Percentiles rank a stretch among this genome's conserved stretches.
phyloP scores from a whole-genome alignment of 2,329 filamentous ascomycete species.

The Pyrenochaeta sp. region DNA sequence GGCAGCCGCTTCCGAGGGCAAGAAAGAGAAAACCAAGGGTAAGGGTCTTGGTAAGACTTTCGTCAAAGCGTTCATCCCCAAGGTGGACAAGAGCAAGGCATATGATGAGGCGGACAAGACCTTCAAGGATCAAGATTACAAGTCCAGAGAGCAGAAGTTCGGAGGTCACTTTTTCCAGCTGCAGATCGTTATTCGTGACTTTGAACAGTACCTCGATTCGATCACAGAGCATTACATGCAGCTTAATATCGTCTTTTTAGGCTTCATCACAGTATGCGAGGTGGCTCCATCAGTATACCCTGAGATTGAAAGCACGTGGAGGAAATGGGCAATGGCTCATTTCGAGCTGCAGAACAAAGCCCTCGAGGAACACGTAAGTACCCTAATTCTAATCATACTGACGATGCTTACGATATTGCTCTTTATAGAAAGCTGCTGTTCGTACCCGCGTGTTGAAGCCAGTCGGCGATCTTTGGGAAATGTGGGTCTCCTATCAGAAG shows the following conservation, averaged over 20 bases:
- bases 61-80: conserved; percentile 87
- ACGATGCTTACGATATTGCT: too few relatives aligned
- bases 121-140: conserved; percentile 82
- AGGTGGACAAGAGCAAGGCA: conserved; percentile 83
- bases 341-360: conserved; percentile 84
- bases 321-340: conserved; percentile 85
- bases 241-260: conserved; percentile 79
- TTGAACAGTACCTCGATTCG: conserved; percentile 90
- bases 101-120: conserved; percentile 68
- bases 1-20: conserved; percentile 42
- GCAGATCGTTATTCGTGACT: conserved; percentile 89
- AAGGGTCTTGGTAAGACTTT: conserved; percentile 70
- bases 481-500: conserved; percentile 82
- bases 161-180: conserved; percentile 90
- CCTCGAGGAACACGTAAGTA: conserved; percentile 82
- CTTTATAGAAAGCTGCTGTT: conserved; percentile 68
- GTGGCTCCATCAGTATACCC: conserved; percentile 67
- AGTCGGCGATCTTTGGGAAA: conserved; percentile 77
- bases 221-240: conserved; percentile 80
- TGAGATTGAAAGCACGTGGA: conserved; percentile 93
- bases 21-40: conserved; percentile 44
- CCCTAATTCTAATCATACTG: too few relatives aligned
- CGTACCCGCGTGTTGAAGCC: conserved; percentile 85
- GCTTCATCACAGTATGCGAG: conserved; percentile 83
- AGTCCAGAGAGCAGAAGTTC: conserved; percentile 83